phyloP scores from a whole-genome alignment of 176 grass and related monocot genomes.

The Carex littledalei region DNA sequence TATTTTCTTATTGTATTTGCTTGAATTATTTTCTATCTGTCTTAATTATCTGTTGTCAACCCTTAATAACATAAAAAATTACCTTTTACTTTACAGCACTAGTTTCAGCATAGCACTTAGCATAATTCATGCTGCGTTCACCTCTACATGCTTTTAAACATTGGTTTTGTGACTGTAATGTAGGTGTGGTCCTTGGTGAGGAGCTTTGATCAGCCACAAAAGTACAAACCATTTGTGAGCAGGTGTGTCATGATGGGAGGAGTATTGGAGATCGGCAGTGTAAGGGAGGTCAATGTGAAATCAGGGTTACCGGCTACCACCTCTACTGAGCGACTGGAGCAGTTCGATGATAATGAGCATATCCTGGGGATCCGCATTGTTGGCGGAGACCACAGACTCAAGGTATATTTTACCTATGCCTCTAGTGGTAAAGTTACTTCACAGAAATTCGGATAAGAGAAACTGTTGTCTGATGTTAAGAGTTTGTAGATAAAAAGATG shows the following conservation, averaged over 20 bases:
- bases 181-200: conserved; percentile 97
- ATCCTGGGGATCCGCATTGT: conserved; percentile 23
- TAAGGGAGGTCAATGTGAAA: conserved; percentile 89
- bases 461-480: background rate
- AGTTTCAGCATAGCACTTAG: background rate
- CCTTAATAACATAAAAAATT: background rate
- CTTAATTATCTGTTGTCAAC: background rate
- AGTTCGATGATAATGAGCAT: conserved; percentile 24
- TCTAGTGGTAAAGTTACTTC: background rate
- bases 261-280: conserved; percentile 73
- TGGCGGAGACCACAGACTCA: conserved; percentile 15
- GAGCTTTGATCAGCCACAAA: conserved; percentile 92
- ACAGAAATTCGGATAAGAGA: background rate
- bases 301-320: conserved; percentile 51
- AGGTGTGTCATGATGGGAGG: conserved; percentile 66
- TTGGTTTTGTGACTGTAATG: background rate
- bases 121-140: background rate
- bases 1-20: background rate
- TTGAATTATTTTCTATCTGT: background rate
- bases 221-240: conserved; percentile 96
- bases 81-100: background rate
- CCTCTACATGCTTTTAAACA: background rate
- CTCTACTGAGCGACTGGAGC: conserved; percentile 29
- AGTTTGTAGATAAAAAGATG: background rate
- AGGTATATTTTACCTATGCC: background rate